phyloP scores from a whole-genome alignment of 345 rosid species.

The Durio zibethinus region DNA sequence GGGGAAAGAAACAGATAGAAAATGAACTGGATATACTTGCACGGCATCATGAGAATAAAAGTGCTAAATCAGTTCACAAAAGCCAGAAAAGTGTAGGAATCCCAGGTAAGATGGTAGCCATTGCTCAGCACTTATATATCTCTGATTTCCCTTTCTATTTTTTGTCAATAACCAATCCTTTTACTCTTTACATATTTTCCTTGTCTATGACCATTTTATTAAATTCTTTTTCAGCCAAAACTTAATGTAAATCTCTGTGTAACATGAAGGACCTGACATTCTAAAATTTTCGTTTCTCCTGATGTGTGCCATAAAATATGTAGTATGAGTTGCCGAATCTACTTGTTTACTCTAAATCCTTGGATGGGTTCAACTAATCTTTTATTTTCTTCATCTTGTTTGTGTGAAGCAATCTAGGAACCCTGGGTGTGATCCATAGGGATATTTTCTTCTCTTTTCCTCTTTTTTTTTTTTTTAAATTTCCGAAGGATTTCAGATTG shows the following conservation, averaged over 20 bases:
- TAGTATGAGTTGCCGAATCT: not conserved
- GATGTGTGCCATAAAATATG: not conserved
- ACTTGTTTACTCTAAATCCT: not conserved
- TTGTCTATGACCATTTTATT: not conserved
- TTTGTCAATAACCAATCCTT: not conserved
- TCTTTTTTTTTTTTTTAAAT: not conserved
- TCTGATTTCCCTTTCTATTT: not conserved
- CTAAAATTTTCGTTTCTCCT: not conserved
- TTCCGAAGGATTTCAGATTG: not conserved
- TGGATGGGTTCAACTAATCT: not conserved
- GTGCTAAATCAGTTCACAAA: constrained; percentile 13
- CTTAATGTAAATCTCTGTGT: not conserved
- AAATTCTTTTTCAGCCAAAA: not conserved
- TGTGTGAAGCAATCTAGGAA: not conserved
- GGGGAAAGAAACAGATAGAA: constrained; percentile 77
- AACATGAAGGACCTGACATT: not conserved
- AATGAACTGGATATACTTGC: constrained; percentile 44
- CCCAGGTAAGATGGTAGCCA: constrained; percentile 32
- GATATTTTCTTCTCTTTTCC: not conserved
- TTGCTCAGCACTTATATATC: not conserved
- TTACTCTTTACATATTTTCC: not conserved
- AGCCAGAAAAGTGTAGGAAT: constrained; percentile 15
- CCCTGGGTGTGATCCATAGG: not conserved
- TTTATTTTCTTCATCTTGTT: not conserved
- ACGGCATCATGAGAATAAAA: constrained; percentile 19